phyloP scores from a whole-genome alignment of 441 rosid species.

The Gossypium schwendimanii region DNA sequence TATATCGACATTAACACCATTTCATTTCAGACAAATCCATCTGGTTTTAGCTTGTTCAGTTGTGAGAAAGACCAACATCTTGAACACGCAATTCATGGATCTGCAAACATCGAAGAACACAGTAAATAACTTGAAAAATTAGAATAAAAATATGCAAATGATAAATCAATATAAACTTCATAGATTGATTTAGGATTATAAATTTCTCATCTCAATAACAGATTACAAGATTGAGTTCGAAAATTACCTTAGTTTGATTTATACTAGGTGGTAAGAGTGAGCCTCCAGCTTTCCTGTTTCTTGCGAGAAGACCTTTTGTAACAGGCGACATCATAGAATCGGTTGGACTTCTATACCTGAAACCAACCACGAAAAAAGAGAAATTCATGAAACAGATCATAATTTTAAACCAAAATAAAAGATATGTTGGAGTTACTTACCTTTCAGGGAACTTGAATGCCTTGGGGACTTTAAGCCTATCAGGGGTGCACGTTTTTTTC shows the following conservation, averaged over 20 bases:
- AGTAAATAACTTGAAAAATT: neutral
- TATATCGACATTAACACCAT: neutral
- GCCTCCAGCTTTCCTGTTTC: conserved; percentile 49
- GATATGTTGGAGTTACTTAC: conserved; percentile 12
- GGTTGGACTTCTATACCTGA: conserved; percentile 80
- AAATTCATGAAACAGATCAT: neutral
- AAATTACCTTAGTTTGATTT: conserved; percentile 44
- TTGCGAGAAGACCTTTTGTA: conserved; percentile 74
- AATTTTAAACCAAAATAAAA: neutral
- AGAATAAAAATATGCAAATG: neutral
- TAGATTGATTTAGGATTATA: neutral
- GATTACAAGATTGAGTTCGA: neutral
- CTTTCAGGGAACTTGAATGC: conserved; percentile 78
- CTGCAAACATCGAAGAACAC: conserved; percentile 17
- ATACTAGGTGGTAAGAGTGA: conserved; percentile 58
- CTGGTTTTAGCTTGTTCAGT: conserved; percentile 12
- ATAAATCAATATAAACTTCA: neutral
- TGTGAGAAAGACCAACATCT: conserved; percentile 19
- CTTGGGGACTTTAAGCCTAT: conserved; percentile 59
- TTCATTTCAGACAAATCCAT: conserved; percentile 8
- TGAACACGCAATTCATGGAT: conserved; percentile 33
- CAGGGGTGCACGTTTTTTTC: conserved; percentile 47
- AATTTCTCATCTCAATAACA: neutral
- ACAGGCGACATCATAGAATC: conserved; percentile 80
- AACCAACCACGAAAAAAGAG: neutral